Percentiles rank a stretch among this genome's conserved stretches.
Conservation (phyloP, 2,329 filamentous ascomycete genomes). For the Orbilia brochopaga region DNA sequence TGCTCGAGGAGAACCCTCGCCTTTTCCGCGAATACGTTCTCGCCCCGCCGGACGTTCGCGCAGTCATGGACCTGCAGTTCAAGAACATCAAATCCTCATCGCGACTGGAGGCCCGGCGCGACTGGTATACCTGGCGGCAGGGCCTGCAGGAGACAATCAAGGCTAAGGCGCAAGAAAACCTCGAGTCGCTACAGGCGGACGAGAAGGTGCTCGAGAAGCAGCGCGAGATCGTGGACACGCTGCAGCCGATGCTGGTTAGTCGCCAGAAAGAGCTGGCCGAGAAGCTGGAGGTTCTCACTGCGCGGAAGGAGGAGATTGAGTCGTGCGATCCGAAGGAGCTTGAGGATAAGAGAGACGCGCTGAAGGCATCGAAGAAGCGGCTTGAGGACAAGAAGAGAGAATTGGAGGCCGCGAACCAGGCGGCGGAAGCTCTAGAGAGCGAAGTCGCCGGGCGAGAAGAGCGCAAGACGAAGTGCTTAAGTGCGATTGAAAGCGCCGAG, state of each 20-base stretch:
- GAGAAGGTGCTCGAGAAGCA: conserved; percentile 71
- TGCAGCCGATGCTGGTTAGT: conserved; percentile 70
- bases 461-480: conserved; percentile 71
- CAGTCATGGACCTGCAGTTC: conserved; percentile 93
- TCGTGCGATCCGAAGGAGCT: conserved; percentile 83
- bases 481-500: conserved; percentile 82
- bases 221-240: conserved; percentile 70
- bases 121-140: conserved; percentile 98
- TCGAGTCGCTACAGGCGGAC: conserved; percentile 77
- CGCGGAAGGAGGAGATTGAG: conserved; percentile 74
- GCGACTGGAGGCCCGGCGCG: conserved; percentile 85
- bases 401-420: conserved; percentile 70
- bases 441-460: conserved; percentile 68
- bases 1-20: conserved; percentile 85
- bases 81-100: conserved; percentile 96
- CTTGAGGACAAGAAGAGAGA: conserved; percentile 72
- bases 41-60: conserved; percentile 79
- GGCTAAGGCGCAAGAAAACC: conserved; percentile 76
- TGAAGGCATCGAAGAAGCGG: conserved; percentile 70
- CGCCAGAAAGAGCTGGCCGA: conserved; percentile 68
- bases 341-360: conserved; percentile 71
- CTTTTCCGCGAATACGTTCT: conserved; percentile 90
- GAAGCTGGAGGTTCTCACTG: conserved; percentile 72
- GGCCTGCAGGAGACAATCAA: conserved; percentile 83
- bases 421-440: conserved; percentile 71